phyloP scores from a whole-genome alignment of 2,329 filamentous ascomycete species.

The Tolypocladium pustulatum region DNA sequence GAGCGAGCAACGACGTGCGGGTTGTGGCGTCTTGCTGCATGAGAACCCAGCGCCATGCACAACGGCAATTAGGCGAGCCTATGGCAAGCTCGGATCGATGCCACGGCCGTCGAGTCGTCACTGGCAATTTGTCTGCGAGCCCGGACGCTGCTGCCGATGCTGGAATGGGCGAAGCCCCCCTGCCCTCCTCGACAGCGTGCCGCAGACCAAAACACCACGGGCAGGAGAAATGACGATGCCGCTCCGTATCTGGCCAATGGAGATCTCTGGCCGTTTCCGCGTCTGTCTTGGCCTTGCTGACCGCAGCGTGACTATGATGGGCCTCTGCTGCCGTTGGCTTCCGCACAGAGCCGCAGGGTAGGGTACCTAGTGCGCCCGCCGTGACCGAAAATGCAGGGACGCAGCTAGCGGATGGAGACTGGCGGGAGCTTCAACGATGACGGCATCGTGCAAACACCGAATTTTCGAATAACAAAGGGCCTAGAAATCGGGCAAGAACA shows the following conservation, averaged over 20 bases:
- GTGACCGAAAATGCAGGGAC: background rate
- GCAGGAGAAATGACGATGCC: background rate
- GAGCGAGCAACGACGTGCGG: background rate
- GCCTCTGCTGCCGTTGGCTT: background rate
- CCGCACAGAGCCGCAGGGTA: background rate
- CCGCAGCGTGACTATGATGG: background rate
- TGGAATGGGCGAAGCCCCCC: background rate
- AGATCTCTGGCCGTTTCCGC: background rate
- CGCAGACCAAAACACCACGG: background rate
- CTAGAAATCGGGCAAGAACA: background rate
- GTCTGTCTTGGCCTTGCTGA: background rate
- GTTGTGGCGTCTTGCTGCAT: background rate
- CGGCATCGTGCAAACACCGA: background rate
- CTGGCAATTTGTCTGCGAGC: background rate
- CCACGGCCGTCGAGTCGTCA: background rate
- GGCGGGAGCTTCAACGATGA: background rate
- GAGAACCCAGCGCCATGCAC: background rate
- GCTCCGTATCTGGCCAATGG: background rate
- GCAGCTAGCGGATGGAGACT: background rate
- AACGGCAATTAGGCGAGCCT: background rate
- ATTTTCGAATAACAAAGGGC: background rate
- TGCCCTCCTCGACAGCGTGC: background rate
- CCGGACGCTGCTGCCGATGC: background rate
- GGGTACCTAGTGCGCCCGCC: background rate
- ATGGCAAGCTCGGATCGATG: background rate